Evolutionary conservation across 2,329 filamentous ascomycete genomes (phyloP), one percentile per base, ranked within the genome.

Genomic region (Fusarium keratoplasticum): DNA sequence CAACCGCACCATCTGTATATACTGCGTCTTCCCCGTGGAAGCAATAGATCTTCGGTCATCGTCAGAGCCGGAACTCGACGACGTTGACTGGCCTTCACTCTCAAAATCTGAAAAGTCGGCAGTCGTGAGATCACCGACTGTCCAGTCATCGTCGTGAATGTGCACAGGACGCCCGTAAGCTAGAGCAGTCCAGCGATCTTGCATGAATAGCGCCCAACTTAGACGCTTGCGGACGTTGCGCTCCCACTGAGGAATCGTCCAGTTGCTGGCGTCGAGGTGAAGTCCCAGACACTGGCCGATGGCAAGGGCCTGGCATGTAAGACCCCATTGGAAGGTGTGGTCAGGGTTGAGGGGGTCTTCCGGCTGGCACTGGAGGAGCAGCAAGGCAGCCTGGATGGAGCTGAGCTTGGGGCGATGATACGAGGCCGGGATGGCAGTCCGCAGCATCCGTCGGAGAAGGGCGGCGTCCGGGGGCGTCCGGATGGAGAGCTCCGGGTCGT

Each of bases 171-270:
- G 76, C 6, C 78, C 78, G 44, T 78, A 80, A 31, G 78, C 77
- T 50, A 80, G 67, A 47, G 78, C 78, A 18, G 78, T 80, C 89
- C 87, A 91, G 74, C 87, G 89, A 72, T 91, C 89, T 76, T 91
- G 89, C 83, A 90, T 89, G 74, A 85, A 91, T 2, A 90, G 80
- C 11, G 86, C 89, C 89, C 89, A 92, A 6, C 86, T 87, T 11
- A 91, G 80, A 20, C 90, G 83, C 77, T 88, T 89, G 29, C 90
- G 83, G 22, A 91, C 79, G 7, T 87, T 86, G 57, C 87, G 85
- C 77, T 91, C 90, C 88, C 88, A 90, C 14, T 81, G 80, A 1
- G 89, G 89, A 47, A 91, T 86, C 13, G 85, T 81, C 90, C 89
- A 92, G 44, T 84, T 80, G 2, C 85, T 86, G 54, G 87, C 88